Conservation (phyloP, 345 rosid species). For the Hibiscus tridactylites region DNA sequence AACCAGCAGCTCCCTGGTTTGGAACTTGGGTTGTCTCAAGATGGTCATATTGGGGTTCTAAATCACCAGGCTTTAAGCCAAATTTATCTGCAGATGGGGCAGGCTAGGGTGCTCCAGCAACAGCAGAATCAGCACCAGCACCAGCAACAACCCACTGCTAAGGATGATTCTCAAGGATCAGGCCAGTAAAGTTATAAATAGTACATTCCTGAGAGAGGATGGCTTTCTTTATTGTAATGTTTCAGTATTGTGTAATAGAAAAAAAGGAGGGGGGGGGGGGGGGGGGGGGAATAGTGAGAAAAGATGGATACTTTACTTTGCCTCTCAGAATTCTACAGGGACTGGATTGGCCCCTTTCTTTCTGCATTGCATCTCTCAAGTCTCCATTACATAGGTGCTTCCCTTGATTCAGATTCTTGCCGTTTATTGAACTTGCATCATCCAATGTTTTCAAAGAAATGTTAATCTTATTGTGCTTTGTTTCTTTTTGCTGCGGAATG, state of each 20-base stretch:
- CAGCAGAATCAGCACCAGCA: slow-evolving; percentile 25
- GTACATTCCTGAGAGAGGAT: slow-evolving; percentile 19
- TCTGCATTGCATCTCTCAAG: slow-evolving; percentile 27
- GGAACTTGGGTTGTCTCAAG: slow-evolving; percentile 92
- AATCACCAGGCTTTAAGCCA: slow-evolving; percentile 65
- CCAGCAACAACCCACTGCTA: slow-evolving; percentile 24
- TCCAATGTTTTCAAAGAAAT: slow-evolving; percentile 5
- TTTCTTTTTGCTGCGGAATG: slow-evolving; percentile 26
- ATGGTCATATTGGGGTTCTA: slow-evolving; percentile 80
- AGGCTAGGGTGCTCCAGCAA: slow-evolving; percentile 47
- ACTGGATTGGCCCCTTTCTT: slow-evolving; percentile 7
- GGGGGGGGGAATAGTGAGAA: slow-evolving; percentile 2
- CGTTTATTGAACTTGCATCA: slow-evolving; percentile 1
- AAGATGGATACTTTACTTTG: slow-evolving; percentile 4
- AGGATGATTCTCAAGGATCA: slow-evolving; percentile 86
- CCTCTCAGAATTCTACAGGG: too few species aligned
- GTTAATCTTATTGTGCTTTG: slow-evolving; percentile 27
- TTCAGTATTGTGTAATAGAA: slow-evolving; percentile 43
- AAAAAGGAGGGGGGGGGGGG: neutral
- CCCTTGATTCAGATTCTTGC: slow-evolving; percentile 3
- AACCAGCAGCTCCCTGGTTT: slow-evolving; percentile 76
- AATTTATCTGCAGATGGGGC: slow-evolving; percentile 92
- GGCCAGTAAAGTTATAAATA: slow-evolving; percentile 35
- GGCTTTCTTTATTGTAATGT: slow-evolving; percentile 24
- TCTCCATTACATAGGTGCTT: slow-evolving; percentile 40